Evolutionary conservation across 1,284 basidiomycete genomes (phyloP), one percentile per base, ranked within the genome.

Genomic region (Bjerkandera adusta): DNA sequence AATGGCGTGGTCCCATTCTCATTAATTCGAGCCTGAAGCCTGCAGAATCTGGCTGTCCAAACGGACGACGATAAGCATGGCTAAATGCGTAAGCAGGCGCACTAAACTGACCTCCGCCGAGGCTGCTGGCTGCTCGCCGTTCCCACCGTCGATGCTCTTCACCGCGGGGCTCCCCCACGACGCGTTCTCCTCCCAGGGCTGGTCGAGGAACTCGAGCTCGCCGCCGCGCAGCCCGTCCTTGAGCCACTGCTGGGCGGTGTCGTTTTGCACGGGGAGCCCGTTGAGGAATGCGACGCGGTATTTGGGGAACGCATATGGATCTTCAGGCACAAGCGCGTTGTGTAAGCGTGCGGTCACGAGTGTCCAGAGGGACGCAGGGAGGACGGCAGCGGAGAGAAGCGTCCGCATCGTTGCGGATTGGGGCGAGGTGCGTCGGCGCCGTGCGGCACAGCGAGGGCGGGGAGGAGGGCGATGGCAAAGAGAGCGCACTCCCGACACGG

Each of bases 221-320:
- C 88, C 89, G 37, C 81, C 83, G 38, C 64, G 73, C 26, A 92
- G 70, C 24, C 89, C 90, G 15, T 81, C 63, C 21, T 65, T 64
- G 18, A 89, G 74, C 86, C 85, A 90, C 36, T 73, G 71, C 52
- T 83, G 70, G 6, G 89, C 92, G 10, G 90, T 92, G 34, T 81
- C 71, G 57, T 83, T 83, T 6, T 77, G 65, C 47, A 94, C 66
- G n/a, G 92, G 90, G 13, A 84, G 76, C 49, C 81, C 78, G 61
- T 90, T 89, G 57, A 94, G 77, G 66, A 90, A 94, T 36, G 82
- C 71, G 54, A 94, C 82, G 42, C 83, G 77, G 65, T 83, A 91
- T 65, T 94, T 94, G 45, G 92, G 92, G 62, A 85, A 91, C 0
- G 90, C 85, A 61, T 83, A 80, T 12, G 84, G 73, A 60, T 95